phyloP scores from a whole-genome alignment of 805 yeast species.

The Zygoascus flipseniorum region DNA sequence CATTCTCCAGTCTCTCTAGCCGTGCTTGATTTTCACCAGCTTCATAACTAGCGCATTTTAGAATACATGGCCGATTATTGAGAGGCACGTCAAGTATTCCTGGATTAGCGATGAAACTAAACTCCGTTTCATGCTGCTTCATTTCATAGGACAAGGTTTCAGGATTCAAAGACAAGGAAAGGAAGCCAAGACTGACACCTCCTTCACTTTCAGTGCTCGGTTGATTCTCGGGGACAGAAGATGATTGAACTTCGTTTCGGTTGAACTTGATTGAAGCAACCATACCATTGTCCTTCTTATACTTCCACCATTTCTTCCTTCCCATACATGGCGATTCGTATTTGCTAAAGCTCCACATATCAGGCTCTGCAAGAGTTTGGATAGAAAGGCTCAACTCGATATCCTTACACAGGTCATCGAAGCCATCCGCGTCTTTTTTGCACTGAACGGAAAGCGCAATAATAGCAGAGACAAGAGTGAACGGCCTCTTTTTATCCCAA shows the following conservation, averaged over 20 bases:
- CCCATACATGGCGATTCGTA: constrained; percentile 11
- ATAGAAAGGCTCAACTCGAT: background rate
- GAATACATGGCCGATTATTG: constrained; percentile 4
- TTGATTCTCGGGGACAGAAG: background rate
- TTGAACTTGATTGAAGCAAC: background rate
- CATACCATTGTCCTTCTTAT: constrained; percentile 5
- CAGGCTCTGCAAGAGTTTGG: constrained; percentile 11
- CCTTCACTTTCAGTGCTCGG: background rate
- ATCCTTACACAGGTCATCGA: background rate
- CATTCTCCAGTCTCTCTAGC: constrained; percentile 7
- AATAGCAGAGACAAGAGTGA: background rate
- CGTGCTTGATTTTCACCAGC: background rate
- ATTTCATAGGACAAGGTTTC: background rate
- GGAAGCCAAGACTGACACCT: background rate
- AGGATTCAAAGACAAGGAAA: background rate
- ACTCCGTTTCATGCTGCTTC: background rate
- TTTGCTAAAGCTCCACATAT: constrained; percentile 7
- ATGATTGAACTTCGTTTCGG: background rate
- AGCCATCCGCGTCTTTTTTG: background rate
- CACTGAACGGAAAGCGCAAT: background rate
- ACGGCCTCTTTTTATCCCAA: background rate
- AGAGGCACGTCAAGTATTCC: background rate
- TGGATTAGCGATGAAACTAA: background rate
- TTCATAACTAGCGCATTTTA: constrained; percentile 11
- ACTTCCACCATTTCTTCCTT: constrained; percentile 14